A percentile compares a stretch with the other conserved stretches of the same genome.
Conservation (phyloP, 169 alveolate species). For the Plasmodium vivax region DNA sequence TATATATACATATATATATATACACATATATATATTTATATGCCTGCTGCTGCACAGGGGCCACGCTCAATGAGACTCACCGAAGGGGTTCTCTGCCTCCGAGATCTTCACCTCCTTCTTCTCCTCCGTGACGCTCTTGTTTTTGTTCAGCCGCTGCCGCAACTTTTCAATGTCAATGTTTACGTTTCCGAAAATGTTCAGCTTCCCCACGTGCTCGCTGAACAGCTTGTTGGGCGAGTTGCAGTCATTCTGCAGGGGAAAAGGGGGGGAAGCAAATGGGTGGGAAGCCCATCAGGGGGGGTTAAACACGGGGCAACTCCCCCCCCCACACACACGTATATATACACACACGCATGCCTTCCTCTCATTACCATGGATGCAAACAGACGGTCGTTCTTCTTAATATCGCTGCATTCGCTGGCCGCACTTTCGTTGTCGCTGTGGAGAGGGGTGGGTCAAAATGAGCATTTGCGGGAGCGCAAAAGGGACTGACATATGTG, state of each 20-base stretch:
- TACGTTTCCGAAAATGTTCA: constrained; percentile 50
- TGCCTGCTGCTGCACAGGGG: neutral
- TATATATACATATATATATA: neutral
- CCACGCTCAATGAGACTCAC: neutral
- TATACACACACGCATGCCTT: neutral
- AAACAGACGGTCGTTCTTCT: constrained; percentile 63
- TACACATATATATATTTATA: neutral
- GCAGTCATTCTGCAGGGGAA: constrained; percentile 19
- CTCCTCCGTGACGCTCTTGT: constrained; percentile 34
- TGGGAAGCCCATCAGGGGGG: neutral
- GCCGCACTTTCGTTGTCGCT: constrained; percentile 51
- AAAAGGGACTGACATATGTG: neutral
- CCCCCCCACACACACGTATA: neutral
- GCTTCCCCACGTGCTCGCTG: constrained; percentile 37
- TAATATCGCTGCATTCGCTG: constrained; percentile 48
- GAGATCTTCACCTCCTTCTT: constrained; percentile 63
- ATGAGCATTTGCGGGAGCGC: neutral
- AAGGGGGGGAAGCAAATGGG: neutral
- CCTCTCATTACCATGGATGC: constrained; percentile 44
- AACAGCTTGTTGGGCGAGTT: constrained; percentile 61
- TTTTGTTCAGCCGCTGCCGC: constrained; percentile 41
- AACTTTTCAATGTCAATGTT: constrained; percentile 45
- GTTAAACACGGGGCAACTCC: neutral
- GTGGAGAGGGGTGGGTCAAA: neutral
- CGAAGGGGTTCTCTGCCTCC: constrained; percentile 46